Conservation (phyloP, 352 stramenopile species). For the Globisporangium canariense region DNA sequence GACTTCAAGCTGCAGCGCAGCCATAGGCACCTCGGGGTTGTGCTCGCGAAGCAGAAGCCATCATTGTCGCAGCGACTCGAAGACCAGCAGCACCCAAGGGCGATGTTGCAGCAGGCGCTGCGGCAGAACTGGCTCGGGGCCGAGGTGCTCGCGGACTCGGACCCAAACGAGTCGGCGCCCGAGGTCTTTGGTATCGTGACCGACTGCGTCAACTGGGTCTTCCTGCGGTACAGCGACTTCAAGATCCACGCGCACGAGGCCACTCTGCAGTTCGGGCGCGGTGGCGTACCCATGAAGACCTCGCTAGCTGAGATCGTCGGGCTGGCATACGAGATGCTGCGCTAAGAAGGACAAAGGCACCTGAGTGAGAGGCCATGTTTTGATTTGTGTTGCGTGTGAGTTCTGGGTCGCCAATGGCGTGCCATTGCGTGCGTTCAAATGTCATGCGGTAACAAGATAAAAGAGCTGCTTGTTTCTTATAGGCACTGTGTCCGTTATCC, state of each 20-base stretch:
- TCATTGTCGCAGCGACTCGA: too few relatives aligned
- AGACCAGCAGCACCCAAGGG: background rate
- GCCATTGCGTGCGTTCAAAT: too few relatives aligned
- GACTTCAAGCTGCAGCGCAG: background rate
- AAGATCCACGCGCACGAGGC: background rate
- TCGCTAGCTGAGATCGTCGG: slow-evolving; percentile 6
- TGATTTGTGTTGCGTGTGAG: too few relatives aligned
- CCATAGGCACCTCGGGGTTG: background rate
- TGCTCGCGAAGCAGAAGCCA: background rate
- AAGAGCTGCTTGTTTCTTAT: too few relatives aligned
- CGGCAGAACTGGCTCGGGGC: slow-evolving; percentile 8
- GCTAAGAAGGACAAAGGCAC: background rate
- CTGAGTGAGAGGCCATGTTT: too few relatives aligned
- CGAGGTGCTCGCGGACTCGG: background rate
- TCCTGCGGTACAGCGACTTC: background rate
- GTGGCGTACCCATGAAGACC: background rate
- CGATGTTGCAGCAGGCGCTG: background rate
- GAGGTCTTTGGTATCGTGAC: slow-evolving; percentile 1
- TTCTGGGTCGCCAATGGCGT: too few relatives aligned
- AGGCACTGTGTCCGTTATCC: too few relatives aligned
- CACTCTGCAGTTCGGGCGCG: background rate
- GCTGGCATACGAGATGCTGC: background rate
- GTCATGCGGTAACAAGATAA: too few relatives aligned
- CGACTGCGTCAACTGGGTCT: slow-evolving; percentile 1
- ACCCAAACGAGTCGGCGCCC: too few relatives aligned